phyloP scores from a whole-genome alignment of 2,329 filamentous ascomycete species.

The Xylariaceae sp. region DNA sequence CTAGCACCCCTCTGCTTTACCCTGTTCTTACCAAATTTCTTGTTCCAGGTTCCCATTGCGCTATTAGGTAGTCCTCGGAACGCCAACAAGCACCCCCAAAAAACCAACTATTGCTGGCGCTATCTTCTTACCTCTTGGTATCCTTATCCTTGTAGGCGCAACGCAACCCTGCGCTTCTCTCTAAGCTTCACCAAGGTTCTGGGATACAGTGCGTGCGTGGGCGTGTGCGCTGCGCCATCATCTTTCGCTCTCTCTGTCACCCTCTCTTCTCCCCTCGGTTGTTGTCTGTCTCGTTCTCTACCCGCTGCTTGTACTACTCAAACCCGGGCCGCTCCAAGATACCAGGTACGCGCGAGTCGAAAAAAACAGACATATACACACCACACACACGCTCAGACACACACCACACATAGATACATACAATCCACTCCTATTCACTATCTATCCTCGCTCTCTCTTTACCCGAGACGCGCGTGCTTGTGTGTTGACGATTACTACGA shows the following conservation, averaged over 20 bases:
- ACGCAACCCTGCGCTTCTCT: slow-evolving; percentile 25
- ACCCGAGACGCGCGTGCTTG: slow-evolving; percentile 36
- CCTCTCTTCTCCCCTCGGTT: slow-evolving; percentile 14
- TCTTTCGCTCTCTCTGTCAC: slow-evolving; percentile 11
- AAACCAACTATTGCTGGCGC: no score
- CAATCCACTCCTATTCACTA: slow-evolving; percentile 23
- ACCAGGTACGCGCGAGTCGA: no score
- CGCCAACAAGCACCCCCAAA: no score
- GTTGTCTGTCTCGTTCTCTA: slow-evolving; percentile 15
- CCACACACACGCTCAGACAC: no score
- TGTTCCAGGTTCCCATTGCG: not conserved
- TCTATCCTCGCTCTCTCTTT: slow-evolving; percentile 24
- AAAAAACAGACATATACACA: no score
- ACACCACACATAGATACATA: no score
- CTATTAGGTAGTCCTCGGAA: not conserved
- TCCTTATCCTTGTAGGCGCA: slow-evolving; percentile 27
- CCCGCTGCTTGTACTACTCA: slow-evolving; percentile 29
- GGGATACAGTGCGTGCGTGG: slow-evolving; percentile 4
- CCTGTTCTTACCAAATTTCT: slow-evolving; percentile 1
- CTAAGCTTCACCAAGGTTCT: slow-evolving; percentile 2
- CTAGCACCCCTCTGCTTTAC: slow-evolving; percentile 10
- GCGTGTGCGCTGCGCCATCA: slow-evolving; percentile 11
- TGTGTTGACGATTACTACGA: no score
- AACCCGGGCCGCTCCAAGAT: no score
- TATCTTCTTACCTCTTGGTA: no score